Base-by-base conservation (phyloP, 2,329 filamentous ascomycete species). In the Botrytis cinerea region DNA sequence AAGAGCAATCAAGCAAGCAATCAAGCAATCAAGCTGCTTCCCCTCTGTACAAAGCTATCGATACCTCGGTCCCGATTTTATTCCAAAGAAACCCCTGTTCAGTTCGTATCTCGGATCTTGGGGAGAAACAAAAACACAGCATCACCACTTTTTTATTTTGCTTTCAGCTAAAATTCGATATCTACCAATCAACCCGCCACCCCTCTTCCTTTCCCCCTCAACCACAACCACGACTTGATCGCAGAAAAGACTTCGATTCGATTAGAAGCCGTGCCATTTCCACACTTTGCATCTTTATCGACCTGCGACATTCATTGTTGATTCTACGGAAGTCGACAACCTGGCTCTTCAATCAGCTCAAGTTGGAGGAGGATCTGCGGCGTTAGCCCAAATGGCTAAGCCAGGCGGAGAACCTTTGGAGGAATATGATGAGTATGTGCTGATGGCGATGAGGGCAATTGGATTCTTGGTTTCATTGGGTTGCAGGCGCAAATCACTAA, bases 381-480 rank as follows among this genome's bases (percentile, higher is more conserved):
- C 87, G 87, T 88, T 87, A 88, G 89, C 88, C 87, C 85, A 86
- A 82, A 91, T 91, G 89, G 88, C 89, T 87, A 88, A 90, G 87
- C 88, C 88, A 83, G 87, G 84, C 85, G 86, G 86, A 84, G 88
- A 89, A 83, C 85, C 86, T 78, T 85, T 84, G 80, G 89, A 90
- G 82, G 89, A 91, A 79, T 91, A 91, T 82, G 70, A 72, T 40
- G 89, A 91, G 89, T 91, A 85, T 81, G 88, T 86, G 62, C 54
- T 43, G 64, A 46, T 54, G 43, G n/a, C 51, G 71, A 69, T 64
- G 69, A 71, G 61, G 62, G 48, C 69, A 73, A 71, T 40, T 75
- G 38, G 48, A 60, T 67, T 46, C 75, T 32, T 71, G 14, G 16
- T 57, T 40, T 63, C 62, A 35, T n/a, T 25, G 22, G 57, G 28